A percentile compares a stretch with the other conserved stretches of the same genome.
Evolutionary conservation across 495 filamentous ascomycete genomes (phyloP).

Genomic region (Xylaria bambusicola): DNA sequence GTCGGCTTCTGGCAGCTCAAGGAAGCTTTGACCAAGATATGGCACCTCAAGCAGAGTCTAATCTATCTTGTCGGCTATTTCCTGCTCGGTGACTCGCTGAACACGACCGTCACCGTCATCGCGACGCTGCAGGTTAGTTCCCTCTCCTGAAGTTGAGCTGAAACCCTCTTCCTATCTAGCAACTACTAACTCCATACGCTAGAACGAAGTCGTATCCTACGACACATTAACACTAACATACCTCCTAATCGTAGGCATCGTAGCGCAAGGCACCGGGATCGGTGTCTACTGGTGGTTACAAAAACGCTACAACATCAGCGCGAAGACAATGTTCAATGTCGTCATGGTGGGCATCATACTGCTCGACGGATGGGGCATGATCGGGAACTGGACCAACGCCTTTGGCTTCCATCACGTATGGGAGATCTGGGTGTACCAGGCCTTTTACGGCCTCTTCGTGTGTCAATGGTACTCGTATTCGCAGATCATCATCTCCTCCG

Average conservation of each 20-base stretch:
- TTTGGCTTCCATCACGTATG: slow-evolving; percentile 65
- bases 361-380: slow-evolving; percentile 67
- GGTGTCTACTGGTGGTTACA: slow-evolving; percentile 62
- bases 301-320: slow-evolving; percentile 51
- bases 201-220: slow-evolving; percentile 63
- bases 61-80: slow-evolving; percentile 68
- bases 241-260: slow-evolving; percentile 63
- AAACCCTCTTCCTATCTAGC: too few species aligned
- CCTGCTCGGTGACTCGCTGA: slow-evolving; percentile 63
- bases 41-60: slow-evolving; percentile 64
- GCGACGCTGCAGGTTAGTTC: too few species aligned
- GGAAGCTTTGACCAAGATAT: slow-evolving; percentile 58
- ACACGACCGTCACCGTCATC: slow-evolving; percentile 69
- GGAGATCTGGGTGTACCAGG: slow-evolving; percentile 67
- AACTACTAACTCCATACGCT: too few species aligned
- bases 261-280: slow-evolving; percentile 63
- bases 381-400: slow-evolving; percentile 62
- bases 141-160: too few species aligned
- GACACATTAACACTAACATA: slow-evolving; percentile 63
- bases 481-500: slow-evolving; percentile 68
- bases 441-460: slow-evolving; percentile 64
- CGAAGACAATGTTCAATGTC: slow-evolving; percentile 65
- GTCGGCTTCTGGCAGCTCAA: slow-evolving; percentile 62
- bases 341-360: slow-evolving; percentile 59
- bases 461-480: slow-evolving; percentile 71